phyloP scores from a whole-genome alignment of 2,329 filamentous ascomycete species.

The Trichoderma sp. region DNA sequence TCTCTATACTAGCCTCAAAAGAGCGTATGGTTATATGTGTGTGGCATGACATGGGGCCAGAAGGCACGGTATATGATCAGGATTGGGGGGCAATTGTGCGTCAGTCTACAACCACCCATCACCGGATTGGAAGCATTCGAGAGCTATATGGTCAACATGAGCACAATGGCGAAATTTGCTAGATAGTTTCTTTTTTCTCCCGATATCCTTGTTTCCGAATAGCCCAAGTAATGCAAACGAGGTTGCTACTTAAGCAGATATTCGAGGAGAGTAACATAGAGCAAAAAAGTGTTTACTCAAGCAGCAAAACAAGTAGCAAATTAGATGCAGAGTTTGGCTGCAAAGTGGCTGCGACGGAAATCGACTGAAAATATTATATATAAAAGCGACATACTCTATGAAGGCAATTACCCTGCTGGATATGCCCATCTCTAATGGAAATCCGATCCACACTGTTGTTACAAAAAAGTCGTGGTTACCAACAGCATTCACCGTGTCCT shows the following conservation, averaged over 20 bases:
- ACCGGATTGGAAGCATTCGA: background rate
- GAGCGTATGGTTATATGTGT: background rate
- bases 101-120: background rate
- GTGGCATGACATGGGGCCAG: background rate
- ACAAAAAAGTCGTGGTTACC: background rate
- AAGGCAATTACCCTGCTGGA: background rate
- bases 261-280: background rate
- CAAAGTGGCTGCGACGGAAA: background rate
- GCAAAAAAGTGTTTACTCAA: background rate
- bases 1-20: background rate
- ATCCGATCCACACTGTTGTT: background rate
- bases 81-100: background rate
- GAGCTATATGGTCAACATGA: constrained; percentile 11
- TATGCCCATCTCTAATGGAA: background rate
- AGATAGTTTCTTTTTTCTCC: background rate
- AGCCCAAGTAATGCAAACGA: background rate
- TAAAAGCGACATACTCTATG: background rate
- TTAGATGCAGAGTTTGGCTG: background rate
- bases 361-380: background rate
- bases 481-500: background rate
- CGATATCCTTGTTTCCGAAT: background rate
- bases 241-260: background rate
- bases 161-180: background rate
- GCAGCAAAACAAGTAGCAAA: background rate
- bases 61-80: background rate